Evolutionary conservation across 2,329 filamentous ascomycete genomes (phyloP).

Genomic region (Stemphylium lycopersici): DNA sequence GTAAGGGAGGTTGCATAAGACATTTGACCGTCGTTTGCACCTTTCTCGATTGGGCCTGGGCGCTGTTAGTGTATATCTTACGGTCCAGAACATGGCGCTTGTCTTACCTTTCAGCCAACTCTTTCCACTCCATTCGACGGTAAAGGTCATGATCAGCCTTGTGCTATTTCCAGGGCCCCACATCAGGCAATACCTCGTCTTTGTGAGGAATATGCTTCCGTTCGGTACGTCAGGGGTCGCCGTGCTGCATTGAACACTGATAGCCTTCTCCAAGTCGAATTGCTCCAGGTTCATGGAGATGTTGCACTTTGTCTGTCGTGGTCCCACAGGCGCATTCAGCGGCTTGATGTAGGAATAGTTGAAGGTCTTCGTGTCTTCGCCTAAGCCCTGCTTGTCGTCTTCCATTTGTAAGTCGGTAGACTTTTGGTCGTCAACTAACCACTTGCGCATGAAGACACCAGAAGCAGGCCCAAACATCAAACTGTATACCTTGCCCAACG

Average conservation of each 20-base stretch:
- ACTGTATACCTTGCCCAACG: conserved; percentile 88
- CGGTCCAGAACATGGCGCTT: conserved; percentile 32
- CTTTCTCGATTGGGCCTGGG: conserved; percentile 91
- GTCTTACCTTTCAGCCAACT: conserved; percentile 91
- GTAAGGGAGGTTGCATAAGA: conserved; percentile 83
- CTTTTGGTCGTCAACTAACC: conserved; percentile 85
- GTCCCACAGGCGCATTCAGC: conserved; percentile 80
- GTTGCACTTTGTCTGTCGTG: conserved; percentile 92
- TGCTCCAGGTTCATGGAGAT: conserved; percentile 83
- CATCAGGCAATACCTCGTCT: conserved; percentile 92
- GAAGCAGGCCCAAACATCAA: conserved; percentile 85
- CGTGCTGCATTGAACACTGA: conserved; percentile 81
- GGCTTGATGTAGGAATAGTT: conserved; percentile 92
- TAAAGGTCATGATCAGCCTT: conserved; percentile 83
- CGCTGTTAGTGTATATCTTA: conserved; percentile 13
- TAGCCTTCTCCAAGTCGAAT: conserved; percentile 84
- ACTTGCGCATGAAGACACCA: conserved; percentile 81
- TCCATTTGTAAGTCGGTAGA: conserved; percentile 86
- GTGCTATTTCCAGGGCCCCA: conserved; percentile 91
- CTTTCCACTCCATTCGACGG: conserved; percentile 95
- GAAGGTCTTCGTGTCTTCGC: conserved; percentile 74
- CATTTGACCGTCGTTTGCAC: conserved; percentile 86
- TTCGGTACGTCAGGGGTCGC: conserved; percentile 95
- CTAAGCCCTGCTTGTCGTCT: conserved; percentile 77
- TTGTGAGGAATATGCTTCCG: conserved; percentile 87